Base-by-base conservation (phyloP, 495 filamentous ascomycete genomes). In the Tuber umbilicatum region DNA sequence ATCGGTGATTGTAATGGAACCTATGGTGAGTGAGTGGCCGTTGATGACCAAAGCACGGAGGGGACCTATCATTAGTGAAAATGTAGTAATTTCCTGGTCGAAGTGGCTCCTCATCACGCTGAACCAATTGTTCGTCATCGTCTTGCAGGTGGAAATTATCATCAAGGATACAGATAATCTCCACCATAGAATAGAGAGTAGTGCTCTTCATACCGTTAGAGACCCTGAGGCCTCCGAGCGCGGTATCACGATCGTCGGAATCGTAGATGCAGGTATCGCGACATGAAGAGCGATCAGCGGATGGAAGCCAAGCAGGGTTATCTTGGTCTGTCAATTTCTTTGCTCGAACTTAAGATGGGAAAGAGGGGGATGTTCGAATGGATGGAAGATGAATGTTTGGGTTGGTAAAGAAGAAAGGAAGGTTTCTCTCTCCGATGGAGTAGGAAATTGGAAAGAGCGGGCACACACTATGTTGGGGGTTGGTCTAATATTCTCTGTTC, bases 151-250 rank as follows among this genome's bases (percentile, higher is more conserved):
- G 74, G 76, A 77, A 82, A 60, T 75, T 70, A 40, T 31, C 74
- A 70, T 75, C 70, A 74, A 42, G 10, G 41, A 42, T 69, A 39
- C 78, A 73, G 72, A 84, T 42, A 74, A 83, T 81, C 42, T 83
- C 76, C 42, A 83, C 73, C 81, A 84, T 84, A 50, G 55, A 76
- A 73, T 84, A 79, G 72, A 85, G 77, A 76, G 83, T 83, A 68
- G 78, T 75, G 75, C 84, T 81, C 67, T 83, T 84, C 69, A 85
- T 64, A 76, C 81, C 80, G 50, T 76, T 79, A 70, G 81, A 80
- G 64, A 84, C 74, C 80, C 81, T 75, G 35, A 84, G 80, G 41
- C 81, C 82, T 69, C 81, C 82, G 68, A 83, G 80, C 68, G 71
- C 75, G 40, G 68, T 81, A 70, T 70, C 75, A 70, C 77, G 77